Conservation (phyloP, 2,329 filamentous ascomycete genomes). For the Neodidymelliopsis sp. region DNA sequence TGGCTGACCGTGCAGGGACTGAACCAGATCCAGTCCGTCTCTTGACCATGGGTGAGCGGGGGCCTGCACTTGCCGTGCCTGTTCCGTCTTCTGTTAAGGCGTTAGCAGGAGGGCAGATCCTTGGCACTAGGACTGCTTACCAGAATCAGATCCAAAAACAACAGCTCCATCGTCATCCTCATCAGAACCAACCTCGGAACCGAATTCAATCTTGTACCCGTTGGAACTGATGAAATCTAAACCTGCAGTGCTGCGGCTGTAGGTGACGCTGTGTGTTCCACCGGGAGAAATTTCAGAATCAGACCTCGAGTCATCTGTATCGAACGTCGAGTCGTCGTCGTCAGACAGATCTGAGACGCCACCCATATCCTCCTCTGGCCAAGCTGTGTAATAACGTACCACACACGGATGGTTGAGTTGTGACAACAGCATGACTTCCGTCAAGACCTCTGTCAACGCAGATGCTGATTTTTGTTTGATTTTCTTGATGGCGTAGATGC, state of each 20-base stretch:
- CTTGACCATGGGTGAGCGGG: conserved; percentile 45
- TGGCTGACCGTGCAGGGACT: conserved; percentile 59
- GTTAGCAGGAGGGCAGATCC: conserved; percentile 16
- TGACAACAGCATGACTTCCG: conserved; percentile 88
- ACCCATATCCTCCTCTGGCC: conserved; percentile 76
- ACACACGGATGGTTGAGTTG: conserved; percentile 87
- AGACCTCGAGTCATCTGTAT: conserved; percentile 34
- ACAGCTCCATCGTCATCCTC: conserved; percentile 42
- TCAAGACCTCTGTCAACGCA: conserved; percentile 78
- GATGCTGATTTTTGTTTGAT: conserved; percentile 82
- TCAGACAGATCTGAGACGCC: conserved; percentile 54
- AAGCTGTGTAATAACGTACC: conserved; percentile 93
- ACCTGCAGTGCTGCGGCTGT: conserved; percentile 74
- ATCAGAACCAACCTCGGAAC: conserved; percentile 62
- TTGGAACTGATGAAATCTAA: conserved; percentile 94
- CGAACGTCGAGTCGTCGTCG: conserved; percentile 39
- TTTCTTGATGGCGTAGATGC: conserved; percentile 96
- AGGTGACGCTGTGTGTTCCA: conserved; percentile 57
- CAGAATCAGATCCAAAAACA: conserved; percentile 50
- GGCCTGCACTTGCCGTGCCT: conserved; percentile 40
- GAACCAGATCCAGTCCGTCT: conserved; percentile 56
- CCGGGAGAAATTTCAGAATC: conserved; percentile 38
- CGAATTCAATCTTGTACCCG: conserved; percentile 80
- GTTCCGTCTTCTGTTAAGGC: conserved; percentile 55
- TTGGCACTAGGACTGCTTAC: conserved; percentile 22